Percentiles rank a stretch among this genome's conserved stretches.
phyloP scores from a whole-genome alignment of 345 rosid species.

The Hypericum androsaemum region DNA sequence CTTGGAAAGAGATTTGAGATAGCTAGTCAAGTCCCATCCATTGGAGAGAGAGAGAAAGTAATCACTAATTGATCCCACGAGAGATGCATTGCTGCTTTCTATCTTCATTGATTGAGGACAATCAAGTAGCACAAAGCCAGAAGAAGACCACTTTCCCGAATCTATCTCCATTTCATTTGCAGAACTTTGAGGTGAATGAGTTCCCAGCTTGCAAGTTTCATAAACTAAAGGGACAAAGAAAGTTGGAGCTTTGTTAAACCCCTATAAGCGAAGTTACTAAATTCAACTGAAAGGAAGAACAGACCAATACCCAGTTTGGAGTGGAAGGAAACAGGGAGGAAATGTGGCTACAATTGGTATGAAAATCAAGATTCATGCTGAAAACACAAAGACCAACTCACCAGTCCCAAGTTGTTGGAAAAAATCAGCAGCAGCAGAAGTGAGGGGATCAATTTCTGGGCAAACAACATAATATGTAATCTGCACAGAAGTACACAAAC shows the following conservation, averaged over 20 bases:
- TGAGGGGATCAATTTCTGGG: slow-evolving; percentile 94
- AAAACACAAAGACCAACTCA: slow-evolving; percentile 22
- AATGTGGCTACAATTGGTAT: background rate
- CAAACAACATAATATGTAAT: slow-evolving; percentile 71
- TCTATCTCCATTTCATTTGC: slow-evolving; percentile 85
- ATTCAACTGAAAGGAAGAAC: background rate
- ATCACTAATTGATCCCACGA: slow-evolving; percentile 94
- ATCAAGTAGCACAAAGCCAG: slow-evolving; percentile 86
- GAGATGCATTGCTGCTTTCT: slow-evolving; percentile 84
- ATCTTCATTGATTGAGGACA: slow-evolving; percentile 98
- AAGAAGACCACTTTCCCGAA: slow-evolving; percentile 49
- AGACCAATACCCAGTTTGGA: no score
- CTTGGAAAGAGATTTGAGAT: slow-evolving; percentile 88
- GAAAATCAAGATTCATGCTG: no score
- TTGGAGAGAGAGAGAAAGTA: slow-evolving; percentile 94
- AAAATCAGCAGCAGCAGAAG: slow-evolving; percentile 85
- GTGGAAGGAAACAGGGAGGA: background rate
- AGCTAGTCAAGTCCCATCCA: slow-evolving; percentile 95
- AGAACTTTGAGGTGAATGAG: slow-evolving; percentile 71
- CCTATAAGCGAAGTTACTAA: background rate
- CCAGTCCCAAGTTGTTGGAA: slow-evolving; percentile 96
- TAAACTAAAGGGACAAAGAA: slow-evolving; percentile 44
- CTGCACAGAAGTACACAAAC: slow-evolving; percentile 38
- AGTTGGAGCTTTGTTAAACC: background rate
- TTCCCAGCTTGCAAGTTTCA: slow-evolving; percentile 88